phyloP scores from a whole-genome alignment of 2,329 filamentous ascomycete genomes.

The Nakataea oryzae region DNA sequence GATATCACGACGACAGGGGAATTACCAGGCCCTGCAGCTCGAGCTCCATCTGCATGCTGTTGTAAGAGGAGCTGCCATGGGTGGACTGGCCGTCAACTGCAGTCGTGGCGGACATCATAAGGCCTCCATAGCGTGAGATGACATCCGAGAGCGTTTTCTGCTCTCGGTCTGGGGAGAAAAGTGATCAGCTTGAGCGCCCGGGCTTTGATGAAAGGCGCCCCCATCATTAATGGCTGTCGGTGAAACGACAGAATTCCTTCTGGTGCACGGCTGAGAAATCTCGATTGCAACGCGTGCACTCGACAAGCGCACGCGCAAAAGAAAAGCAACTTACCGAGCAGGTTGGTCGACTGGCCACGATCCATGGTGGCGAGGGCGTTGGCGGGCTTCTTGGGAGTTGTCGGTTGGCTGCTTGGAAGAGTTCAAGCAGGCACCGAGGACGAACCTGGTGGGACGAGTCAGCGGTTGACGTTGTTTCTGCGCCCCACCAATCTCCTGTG shows the following conservation, averaged over 20 bases:
- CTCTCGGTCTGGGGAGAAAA: conserved; percentile 28
- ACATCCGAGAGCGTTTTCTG: conserved; percentile 32
- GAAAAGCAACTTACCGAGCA: conserved; percentile 8
- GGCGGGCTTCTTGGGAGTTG: neutral
- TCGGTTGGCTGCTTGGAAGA: too few species aligned
- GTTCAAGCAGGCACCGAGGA: too few species aligned
- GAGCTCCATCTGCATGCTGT: conserved; percentile 27
- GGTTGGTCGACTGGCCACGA: conserved; percentile 10
- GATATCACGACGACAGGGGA: neutral
- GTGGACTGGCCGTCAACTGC: conserved; percentile 20
- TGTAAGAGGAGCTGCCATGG: conserved; percentile 26
- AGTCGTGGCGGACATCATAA: conserved; percentile 26
- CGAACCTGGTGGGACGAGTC: too few species aligned
- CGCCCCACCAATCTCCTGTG: too few species aligned
- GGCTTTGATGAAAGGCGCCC: too few species aligned
- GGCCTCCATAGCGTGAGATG: conserved; percentile 30
- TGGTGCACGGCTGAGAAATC: too few species aligned
- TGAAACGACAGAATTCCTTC: too few species aligned
- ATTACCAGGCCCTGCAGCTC: conserved; percentile 25
- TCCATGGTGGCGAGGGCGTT: conserved; percentile 7
- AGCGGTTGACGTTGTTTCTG: too few species aligned
- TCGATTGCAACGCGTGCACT: neutral
- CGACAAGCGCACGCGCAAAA: neutral
- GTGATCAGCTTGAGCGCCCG: neutral
- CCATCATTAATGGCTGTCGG: too few species aligned